Base-by-base conservation (phyloP, 83 land plant species). In the Thuja plicata region DNA sequence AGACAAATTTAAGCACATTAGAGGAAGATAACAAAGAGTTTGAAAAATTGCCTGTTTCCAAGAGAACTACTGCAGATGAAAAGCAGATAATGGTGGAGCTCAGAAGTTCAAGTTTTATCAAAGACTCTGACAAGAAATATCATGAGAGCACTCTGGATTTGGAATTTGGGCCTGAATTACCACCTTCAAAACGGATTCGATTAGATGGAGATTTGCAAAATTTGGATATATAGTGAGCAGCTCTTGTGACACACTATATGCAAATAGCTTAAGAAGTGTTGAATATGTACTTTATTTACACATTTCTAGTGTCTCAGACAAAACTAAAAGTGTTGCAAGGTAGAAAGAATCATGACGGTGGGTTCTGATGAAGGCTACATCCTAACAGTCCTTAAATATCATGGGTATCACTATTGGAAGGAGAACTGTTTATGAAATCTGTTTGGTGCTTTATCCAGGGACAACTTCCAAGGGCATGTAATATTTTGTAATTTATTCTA, bases 31-130 rank as follows among this genome's bases (percentile, higher is more conserved):
- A 41, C 13, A 40, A 3, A 21, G 84, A 40, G 30, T 8, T 27
- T 2, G 84, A n/a, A 41, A 80, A 80, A 41, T 3, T 80, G 46
- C 10, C 48, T 8, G n/a, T 41, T 80, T 41, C 84, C 45, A 41
- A 66, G 73, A 66, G 48, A 80, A 80, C 84, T 80, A 8, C 11
- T 80, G 48, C 41, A 80, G 84, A 41, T 80, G 84, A 48, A 80
- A 27, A 80, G 45, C 48, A 80, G 38, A 48, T 15, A n/a, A 43
- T 3, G 46, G 10, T 24, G 27, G 48, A 80, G 46, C 48, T 66
- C n/a, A 7, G 73, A 66, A 66, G 32, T 24, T 66, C 73, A 66
- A 66, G 9, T 8, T 24, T 40, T 77, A 34, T 12, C 5, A 24
- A 77, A 78, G 41, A 8, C 21, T 37, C 41, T 37, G 41, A 78